Base-by-base conservation (phyloP, 2,329 filamentous ascomycete species). In the Aspergillus aculeatus region DNA sequence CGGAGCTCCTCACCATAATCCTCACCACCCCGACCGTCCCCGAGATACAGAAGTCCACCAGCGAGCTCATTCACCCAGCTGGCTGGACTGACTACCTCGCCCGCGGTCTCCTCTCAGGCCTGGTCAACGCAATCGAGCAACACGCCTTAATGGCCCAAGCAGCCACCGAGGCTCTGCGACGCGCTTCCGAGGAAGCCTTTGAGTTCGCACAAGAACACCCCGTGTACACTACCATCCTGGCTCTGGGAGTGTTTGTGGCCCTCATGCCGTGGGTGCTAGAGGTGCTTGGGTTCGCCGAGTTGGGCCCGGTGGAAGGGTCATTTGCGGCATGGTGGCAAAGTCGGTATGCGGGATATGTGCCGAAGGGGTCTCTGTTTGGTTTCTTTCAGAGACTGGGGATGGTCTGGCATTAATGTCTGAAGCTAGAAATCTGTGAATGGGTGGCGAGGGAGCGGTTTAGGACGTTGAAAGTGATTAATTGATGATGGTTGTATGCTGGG, bases 331-430 rank as follows among this genome's bases (percentile, higher is more conserved):
- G 60, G 62, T 81, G 78, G 76, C 73, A 79, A 64, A 60, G 69
- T 0, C 62, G 55, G 1, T 80, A 79, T 64, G 67, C 65, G 2
- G 77, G 76, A 1, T 72, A 72, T 50, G 75, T 80, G 54, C 74
- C 77, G 0, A 74, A 74, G 59, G 70, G 69, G 0, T 76, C 77
- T 4, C 61, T 81, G n/a, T 78, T 79, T 59, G 72, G 72, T 2
- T 81, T 71, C 54, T 73, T 81, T 32, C 78, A 80, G 70, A 68
- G 75, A 12, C 62, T 80, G 59, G 77, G 78, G 0, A 80, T 80
- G 76, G 67, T 57, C 16, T 70, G 64, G 68, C 58, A 62, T 31
- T 62, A 51, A 35, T 16, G 5, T 35, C 12, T 35, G 32, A 16
- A 6, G 32, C 12, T 16, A 35, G 32, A 16, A 4, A 6, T 12